Conservation (phyloP, 805 yeast genomes). For the Brettanomyces bruxellensis region DNA sequence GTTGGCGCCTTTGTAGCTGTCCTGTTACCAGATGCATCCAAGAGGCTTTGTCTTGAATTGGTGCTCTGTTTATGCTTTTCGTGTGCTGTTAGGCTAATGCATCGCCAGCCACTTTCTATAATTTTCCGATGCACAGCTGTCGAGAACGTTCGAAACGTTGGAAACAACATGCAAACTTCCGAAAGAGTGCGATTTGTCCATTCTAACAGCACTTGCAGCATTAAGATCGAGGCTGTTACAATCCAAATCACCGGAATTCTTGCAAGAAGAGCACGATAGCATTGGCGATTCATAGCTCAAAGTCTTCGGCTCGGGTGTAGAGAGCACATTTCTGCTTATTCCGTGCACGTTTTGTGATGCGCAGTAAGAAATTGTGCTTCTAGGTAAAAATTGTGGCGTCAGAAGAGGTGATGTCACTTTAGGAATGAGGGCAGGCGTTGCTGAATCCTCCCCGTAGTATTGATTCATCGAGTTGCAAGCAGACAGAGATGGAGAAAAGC, state of each 20-base stretch:
- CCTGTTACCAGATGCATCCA: too few species aligned
- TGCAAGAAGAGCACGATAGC: constrained; percentile 11
- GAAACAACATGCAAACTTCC: constrained; percentile 11
- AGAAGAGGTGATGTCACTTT: constrained; percentile 22
- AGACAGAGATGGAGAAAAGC: constrained; percentile 17
- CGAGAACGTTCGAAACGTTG: constrained; percentile 20
- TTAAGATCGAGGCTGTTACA: constrained; percentile 23
- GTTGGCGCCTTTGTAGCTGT: too few species aligned
- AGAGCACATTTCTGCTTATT: constrained; percentile 10
- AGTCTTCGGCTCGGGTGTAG: constrained; percentile 13
- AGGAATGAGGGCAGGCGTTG: constrained; percentile 7
- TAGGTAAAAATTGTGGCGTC: constrained; percentile 19
- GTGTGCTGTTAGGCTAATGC: constrained; percentile 6
- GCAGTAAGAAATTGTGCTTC: not conserved
- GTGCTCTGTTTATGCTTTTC: too few species aligned
- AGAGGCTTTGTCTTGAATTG: too few species aligned
- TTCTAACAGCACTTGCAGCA: not conserved
- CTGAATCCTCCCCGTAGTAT: constrained; percentile 1
- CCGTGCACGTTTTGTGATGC: constrained; percentile 2
- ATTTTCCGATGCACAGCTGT: constrained; percentile 23
- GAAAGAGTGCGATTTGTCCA: not conserved
- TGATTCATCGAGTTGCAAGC: constrained; percentile 13
- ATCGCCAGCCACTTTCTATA: constrained; percentile 25
- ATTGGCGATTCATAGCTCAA: constrained; percentile 25
- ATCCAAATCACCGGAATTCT: constrained; percentile 18